Base-by-base conservation (phyloP, 495 filamentous ascomycete genomes). In the Pyrenula massariospora region DNA sequence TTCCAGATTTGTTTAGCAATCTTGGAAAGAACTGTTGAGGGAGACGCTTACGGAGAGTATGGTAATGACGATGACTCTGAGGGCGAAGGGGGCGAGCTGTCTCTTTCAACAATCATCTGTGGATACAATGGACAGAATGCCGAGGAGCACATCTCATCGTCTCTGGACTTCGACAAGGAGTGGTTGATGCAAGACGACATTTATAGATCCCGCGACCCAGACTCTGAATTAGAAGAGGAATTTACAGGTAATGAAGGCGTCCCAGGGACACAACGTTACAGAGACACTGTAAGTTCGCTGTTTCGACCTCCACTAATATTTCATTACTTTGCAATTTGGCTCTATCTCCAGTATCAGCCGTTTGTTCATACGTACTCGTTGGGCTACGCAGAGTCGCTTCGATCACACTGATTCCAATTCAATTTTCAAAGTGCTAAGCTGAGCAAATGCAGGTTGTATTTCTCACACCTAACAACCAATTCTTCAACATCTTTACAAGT, bases 1-100 rank as follows among this genome's bases (percentile, higher is more conserved):
- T 70, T 72, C 53, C 55, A 60, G 50, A 31, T 75, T 12, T 75
- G 69, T 53, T 58, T 78, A 2, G 66, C 63, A 1, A 66, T 63
- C 12, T 25, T 76, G 11, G 66, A 73, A 50, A 68, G 66, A 23
- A 52, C 58, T 42, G 62, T 42, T 5, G 5, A 42, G 8, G 15
- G 70, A 51, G 53, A 19, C 0, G 64, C 58, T 10, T 60, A 48
- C 1, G 58, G 55, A 5, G 31, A 5, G 15, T 42, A 42, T 42
- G 31, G 15, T 15, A 5, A 52, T n/a, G 50, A 8, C 50, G 50
- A 52, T 19, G 22, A 24, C 11, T 24, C 50, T 24, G 50, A 52
- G 5, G 5, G 50, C 22, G 50, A 21, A 52, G 20, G 8, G 3
- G 56, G 31, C 15, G 31, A 42, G 15, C 15, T 42, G 31, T 42